Conservation (phyloP, 1,139 yeast species). For the Tardiomyces digboiensis region DNA sequence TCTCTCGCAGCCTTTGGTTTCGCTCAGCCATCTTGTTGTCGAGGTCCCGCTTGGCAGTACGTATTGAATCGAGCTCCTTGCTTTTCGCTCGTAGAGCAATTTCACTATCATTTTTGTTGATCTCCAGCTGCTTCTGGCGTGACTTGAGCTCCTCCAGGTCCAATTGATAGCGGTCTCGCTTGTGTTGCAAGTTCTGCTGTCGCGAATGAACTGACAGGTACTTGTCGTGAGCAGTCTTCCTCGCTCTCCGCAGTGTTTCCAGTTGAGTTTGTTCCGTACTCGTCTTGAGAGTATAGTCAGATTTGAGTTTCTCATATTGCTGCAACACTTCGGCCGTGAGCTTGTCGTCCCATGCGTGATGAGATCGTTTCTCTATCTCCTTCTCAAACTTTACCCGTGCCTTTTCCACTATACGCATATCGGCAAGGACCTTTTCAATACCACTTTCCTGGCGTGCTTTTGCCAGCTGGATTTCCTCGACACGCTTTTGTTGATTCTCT, state of each 20-base stretch:
- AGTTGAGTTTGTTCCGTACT: conserved; percentile 21
- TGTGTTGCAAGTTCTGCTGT: conserved; percentile 14
- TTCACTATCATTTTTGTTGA: conserved; percentile 24
- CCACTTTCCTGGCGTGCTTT: conserved; percentile 39
- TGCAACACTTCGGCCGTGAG: conserved; percentile 43
- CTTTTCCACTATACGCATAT: conserved; percentile 38
- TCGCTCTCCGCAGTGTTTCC: conserved; percentile 17
- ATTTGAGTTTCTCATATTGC: conserved; percentile 54
- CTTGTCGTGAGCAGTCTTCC: conserved; percentile 19
- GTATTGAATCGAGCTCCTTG: conserved; percentile 32
- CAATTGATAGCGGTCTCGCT: conserved; percentile 13
- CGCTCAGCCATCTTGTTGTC: conserved; percentile 42
- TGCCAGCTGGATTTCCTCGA: conserved; percentile 45
- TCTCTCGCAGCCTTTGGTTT: conserved; percentile 56
- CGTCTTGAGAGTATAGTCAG: conserved; percentile 32
- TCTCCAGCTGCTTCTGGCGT: conserved; percentile 24
- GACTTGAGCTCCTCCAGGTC: conserved; percentile 25
- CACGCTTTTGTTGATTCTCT: conserved; percentile 39
- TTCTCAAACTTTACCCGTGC: conserved; percentile 38
- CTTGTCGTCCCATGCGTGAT: conserved; percentile 21
- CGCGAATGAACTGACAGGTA: conserved; percentile 20
- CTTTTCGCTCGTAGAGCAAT: conserved; percentile 31
- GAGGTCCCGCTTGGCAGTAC: conserved; percentile 37
- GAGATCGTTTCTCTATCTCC: conserved; percentile 26
- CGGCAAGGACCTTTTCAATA: conserved; percentile 36